Conservation (phyloP, 257 asterid species). For the Solanum pinnatisectum region DNA sequence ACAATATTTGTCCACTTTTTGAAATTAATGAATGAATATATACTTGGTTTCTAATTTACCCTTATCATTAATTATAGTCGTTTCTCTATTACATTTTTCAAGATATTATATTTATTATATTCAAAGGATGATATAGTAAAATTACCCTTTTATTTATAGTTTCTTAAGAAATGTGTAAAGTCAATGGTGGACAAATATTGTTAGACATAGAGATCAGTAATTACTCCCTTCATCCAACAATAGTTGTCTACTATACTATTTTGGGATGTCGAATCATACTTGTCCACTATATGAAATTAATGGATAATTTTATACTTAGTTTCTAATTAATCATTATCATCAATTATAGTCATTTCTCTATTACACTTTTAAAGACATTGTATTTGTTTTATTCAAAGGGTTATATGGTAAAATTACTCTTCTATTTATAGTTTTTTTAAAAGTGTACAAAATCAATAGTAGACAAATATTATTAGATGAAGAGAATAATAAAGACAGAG, state of each 20-base stretch:
- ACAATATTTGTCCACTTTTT: no score
- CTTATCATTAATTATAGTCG: no score
- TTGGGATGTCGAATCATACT: background rate
- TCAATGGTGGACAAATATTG: background rate
- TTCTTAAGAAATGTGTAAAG: background rate
- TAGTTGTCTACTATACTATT: background rate
- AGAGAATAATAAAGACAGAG: no score
- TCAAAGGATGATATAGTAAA: background rate
- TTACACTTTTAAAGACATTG: no score
- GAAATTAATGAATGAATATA: no score
- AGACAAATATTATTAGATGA: no score
- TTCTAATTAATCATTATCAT: no score
- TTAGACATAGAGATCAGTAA: background rate
- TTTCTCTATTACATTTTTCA: background rate
- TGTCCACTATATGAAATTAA: background rate
- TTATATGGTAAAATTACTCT: no score
- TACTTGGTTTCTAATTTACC: background rate
- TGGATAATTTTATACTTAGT: background rate
- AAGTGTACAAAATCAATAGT: no score
- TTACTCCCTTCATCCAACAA: background rate
- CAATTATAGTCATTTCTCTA: background rate
- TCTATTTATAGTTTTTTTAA: no score
- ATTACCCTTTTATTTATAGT: background rate
- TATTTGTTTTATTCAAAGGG: rapidly evolving
- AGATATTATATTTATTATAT: no score